These are phyloP conservation scores for Monosporascus sp. DNA, from an alignment of 2,329 filamentous ascomycete species.

Conservation along the genomic window DNA sequence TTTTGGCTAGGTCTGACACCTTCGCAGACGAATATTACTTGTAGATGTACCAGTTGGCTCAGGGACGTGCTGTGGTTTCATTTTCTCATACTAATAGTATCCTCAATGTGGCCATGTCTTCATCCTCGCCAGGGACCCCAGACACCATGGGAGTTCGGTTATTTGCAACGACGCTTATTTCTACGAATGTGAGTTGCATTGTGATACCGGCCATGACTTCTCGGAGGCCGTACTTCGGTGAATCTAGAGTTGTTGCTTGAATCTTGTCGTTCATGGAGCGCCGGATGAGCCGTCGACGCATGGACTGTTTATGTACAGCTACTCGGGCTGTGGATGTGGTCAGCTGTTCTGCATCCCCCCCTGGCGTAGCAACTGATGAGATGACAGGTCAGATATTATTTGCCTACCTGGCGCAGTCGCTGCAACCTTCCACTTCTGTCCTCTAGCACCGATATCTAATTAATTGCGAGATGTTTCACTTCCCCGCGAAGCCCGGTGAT, in stretches of 20 bases:
- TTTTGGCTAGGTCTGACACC: too few relatives aligned
- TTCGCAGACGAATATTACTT: constrained; percentile 18
- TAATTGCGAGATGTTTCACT: not conserved
- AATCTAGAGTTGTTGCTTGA: constrained; percentile 1
- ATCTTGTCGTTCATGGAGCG: not conserved
- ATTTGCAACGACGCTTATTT: not conserved
- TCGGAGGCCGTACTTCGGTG: not conserved
- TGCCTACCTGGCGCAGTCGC: not conserved
- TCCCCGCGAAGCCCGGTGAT: not conserved
- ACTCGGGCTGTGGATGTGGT: not conserved
- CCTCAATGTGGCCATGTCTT: not conserved
- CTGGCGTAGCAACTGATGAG: not conserved
- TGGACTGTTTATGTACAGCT: not conserved
- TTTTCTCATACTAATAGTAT: not conserved
- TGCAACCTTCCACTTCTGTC: not conserved
- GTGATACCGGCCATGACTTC: constrained; percentile 10
- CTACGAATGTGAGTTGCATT: constrained; percentile 4
- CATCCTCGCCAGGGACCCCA: not conserved
- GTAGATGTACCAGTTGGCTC: constrained; percentile 26
- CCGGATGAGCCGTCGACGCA: not conserved
- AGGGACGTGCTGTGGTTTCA: constrained; percentile 19
- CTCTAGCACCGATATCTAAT: not conserved
- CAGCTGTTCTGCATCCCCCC: not conserved
- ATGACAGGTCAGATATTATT: not conserved
- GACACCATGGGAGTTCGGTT: constrained; percentile 8